These are phyloP conservation scores for Tubosaeta brunneosetosa DNA, from an alignment of 768 basidiomycete species.

Conservation along the genomic window DNA sequence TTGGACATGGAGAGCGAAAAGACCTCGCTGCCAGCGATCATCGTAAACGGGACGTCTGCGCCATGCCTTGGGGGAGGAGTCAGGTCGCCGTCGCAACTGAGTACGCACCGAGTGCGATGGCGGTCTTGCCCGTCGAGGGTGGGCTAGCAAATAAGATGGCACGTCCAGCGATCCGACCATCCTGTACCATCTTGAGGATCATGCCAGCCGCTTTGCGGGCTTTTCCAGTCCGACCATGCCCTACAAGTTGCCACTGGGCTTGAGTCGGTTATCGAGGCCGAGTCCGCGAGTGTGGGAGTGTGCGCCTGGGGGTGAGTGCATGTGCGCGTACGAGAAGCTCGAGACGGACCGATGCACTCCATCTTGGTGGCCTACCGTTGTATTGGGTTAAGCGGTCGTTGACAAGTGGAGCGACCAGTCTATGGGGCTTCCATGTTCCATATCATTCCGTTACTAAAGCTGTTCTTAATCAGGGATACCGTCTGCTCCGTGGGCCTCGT, in stretches of 20 bases:
- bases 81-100: neutral
- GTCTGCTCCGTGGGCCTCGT: too few relatives aligned
- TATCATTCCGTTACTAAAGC: too few relatives aligned
- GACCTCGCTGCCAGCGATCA: constrained; percentile 96
- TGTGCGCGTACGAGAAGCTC: too few relatives aligned
- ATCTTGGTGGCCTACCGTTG: too few relatives aligned
- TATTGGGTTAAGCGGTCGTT: too few relatives aligned
- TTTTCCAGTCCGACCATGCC: constrained; percentile 97
- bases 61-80: constrained; percentile 66
- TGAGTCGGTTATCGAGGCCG: constrained; percentile 87
- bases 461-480: too few relatives aligned
- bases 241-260: constrained; percentile 83
- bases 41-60: constrained; percentile 93
- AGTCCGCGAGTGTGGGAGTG: constrained; percentile 95
- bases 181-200: constrained; percentile 97
- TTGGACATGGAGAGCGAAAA: constrained; percentile 98
- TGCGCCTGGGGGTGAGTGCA: constrained; percentile 47
- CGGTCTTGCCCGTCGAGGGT: constrained; percentile 96
- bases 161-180: constrained; percentile 90
- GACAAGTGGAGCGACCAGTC: too few relatives aligned
- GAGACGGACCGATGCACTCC: constrained; percentile 59
- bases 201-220: constrained; percentile 97
- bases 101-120: constrained; percentile 85
- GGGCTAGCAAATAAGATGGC: constrained; percentile 97
- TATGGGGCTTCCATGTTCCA: too few relatives aligned